Conservation (phyloP, 2,329 filamentous ascomycete species). For the Aureobasidium sp. region DNA sequence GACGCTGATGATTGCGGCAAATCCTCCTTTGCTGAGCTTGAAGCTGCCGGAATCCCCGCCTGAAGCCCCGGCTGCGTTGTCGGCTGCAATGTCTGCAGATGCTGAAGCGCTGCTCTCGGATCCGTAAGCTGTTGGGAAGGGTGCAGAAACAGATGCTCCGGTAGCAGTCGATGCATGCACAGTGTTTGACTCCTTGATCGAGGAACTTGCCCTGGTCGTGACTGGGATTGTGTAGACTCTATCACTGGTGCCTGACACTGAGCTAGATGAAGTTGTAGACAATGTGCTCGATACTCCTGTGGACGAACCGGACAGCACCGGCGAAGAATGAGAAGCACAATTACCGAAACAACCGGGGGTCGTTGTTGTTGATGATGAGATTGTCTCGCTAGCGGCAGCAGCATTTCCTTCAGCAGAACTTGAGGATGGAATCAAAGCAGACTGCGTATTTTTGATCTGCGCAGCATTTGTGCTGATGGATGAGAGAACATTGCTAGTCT, state of each 20-base stretch:
- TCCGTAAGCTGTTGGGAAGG: not conserved
- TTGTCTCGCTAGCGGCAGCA: not conserved
- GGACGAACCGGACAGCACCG: not conserved
- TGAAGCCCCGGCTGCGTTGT: constrained; percentile 52
- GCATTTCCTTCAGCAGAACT: not conserved
- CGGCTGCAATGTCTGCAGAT: constrained; percentile 17
- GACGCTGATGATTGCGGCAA: constrained; percentile 68
- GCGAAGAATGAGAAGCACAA: no score
- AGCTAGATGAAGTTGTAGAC: not conserved
- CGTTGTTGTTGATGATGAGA: not conserved
- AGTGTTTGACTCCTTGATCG: no score
- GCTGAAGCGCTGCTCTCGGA: not conserved
- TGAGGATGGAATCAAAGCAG: not conserved
- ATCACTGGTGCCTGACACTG: not conserved
- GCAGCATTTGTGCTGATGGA: not conserved
- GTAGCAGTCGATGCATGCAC: not conserved
- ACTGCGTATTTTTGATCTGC: not conserved
- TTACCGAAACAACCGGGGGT: no score
- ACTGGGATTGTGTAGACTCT: not conserved
- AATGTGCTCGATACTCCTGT: not conserved
- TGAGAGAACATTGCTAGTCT: not conserved
- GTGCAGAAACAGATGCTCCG: not conserved
- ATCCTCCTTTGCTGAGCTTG: constrained; percentile 58
- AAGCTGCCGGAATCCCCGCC: constrained; percentile 56
- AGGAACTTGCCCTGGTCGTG: not conserved